Percentiles rank a stretch among this genome's conserved stretches.
phyloP scores from a whole-genome alignment of 2,329 filamentous ascomycete genomes.

The Byssochlamys sp. region DNA sequence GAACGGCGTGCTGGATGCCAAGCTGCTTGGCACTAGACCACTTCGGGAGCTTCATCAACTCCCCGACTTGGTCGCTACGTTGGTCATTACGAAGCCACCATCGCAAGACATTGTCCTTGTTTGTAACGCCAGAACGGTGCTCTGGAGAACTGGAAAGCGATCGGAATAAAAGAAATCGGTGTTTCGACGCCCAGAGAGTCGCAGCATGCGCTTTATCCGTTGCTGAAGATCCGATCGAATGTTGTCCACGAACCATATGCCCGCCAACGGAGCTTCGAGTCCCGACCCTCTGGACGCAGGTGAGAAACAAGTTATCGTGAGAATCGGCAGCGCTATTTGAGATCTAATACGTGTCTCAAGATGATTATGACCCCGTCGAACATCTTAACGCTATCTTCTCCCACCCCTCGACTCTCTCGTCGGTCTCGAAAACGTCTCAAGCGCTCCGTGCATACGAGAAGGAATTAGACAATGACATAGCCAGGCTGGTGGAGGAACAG shows the following conservation, averaged over 20 bases:
- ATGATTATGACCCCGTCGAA: constrained; percentile 82
- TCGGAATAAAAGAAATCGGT: neutral
- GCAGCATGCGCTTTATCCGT: constrained; percentile 11
- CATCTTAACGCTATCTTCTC: constrained; percentile 92
- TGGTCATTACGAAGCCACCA: neutral
- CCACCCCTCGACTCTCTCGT: constrained; percentile 72
- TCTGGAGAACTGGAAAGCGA: neutral
- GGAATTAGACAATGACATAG: constrained; percentile 72
- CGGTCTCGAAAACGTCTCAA: constrained; percentile 63
- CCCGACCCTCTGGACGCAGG: constrained; percentile 38
- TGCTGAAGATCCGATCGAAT: constrained; percentile 24
- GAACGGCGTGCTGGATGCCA: neutral
- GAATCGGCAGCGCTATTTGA: neutral
- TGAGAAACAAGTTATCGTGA: constrained; percentile 14
- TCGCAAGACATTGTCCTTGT: neutral
- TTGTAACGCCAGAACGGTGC: neutral
- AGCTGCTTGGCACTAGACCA: constrained; percentile 1
- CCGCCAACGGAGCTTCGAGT: constrained; percentile 26
- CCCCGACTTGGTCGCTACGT: neutral
- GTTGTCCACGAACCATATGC: constrained; percentile 29
- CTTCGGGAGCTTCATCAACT: neutral
- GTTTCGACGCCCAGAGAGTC: constrained; percentile 5
- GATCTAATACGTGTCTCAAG: constrained; percentile 30
- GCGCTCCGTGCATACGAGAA: constrained; percentile 67
- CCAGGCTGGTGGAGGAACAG: constrained; percentile 61